Evolutionary conservation across 164 flowering plant species (phyloP), one percentile per base, ranked within the genome.

Genomic region (Annona cherimola): DNA sequence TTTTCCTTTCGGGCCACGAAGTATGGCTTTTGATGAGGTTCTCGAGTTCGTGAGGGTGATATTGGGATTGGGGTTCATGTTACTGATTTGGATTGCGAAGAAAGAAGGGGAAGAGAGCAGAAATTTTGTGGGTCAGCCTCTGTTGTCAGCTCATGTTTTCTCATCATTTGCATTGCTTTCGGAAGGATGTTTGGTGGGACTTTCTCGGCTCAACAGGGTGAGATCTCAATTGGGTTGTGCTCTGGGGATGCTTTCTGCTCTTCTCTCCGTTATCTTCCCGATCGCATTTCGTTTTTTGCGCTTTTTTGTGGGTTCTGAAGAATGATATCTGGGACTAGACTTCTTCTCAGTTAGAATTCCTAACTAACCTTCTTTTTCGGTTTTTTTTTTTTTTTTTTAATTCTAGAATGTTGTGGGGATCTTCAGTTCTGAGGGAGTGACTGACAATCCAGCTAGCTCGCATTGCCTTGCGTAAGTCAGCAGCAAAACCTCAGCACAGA

Each of bases 361-460:
- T 45, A 39, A 42, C 41, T 45, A 6, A 67, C 9, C 8, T 61
- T 26, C 6, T 18, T 3, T 63, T 41, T 41, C 4, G n/a, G n/a
- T n/a, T n/a, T n/a, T n/a, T n/a, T n/a, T n/a, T n/a, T n/a, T n/a
- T n/a, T n/a, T n/a, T n/a, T n/a, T n/a, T n/a, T n/a, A n/a, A n/a
- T 50, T 50, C 16, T 50, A 42, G 6, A 50, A 50, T 50, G 68
- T 44, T 54, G 12, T 67, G 45, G 18, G 62, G 68, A 69, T 68
- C 65, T n/a, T n/a, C n/a, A 65, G 69, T 61, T 70, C 41, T 69
- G 71, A 67, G 69, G 66, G 67, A 78, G 69, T 76, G 66, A 78
- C 83, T 77, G 82, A 79, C 79, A 81, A 69, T 76, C 78, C 82
- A 77, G 74, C 78, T 74, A 68, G 41, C 54, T 68, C 57, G 43